phyloP scores from a whole-genome alignment of 768 basidiomycete genomes.

The Pulveroboletus sp. region DNA sequence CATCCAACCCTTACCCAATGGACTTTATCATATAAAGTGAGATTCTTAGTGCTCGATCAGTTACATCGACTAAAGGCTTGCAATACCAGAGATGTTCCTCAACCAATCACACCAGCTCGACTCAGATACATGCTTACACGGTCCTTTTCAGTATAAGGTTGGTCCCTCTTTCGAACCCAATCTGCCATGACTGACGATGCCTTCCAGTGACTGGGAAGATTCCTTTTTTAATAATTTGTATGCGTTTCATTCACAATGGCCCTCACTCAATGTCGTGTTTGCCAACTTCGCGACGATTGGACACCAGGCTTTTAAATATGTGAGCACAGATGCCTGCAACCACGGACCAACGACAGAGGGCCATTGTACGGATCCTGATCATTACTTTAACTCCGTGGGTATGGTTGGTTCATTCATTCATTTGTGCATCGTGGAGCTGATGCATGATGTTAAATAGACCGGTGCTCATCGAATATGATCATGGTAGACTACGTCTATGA shows the following conservation, averaged over 20 bases:
- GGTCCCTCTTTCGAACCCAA: conserved; percentile 7
- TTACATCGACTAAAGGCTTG: neutral
- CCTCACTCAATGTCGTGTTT: conserved; percentile 41
- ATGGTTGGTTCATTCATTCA: neutral
- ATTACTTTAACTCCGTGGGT: conserved; percentile 51
- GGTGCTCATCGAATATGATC: conserved; percentile 47
- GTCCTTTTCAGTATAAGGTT: conserved; percentile 58
- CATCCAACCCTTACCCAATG: conserved; percentile 43
- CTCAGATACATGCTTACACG: conserved; percentile 45
- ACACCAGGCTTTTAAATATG: conserved; percentile 47
- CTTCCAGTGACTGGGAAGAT: conserved; percentile 41
- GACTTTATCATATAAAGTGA: conserved; percentile 51
- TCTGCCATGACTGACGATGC: neutral
- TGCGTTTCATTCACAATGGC: conserved; percentile 29
- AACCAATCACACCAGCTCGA: conserved; percentile 42
- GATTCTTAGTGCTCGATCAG: neutral
- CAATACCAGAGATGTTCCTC: conserved; percentile 42
- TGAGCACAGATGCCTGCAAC: conserved; percentile 37
- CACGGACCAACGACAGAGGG: conserved; percentile 33
- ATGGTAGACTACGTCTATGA: conserved; percentile 52
- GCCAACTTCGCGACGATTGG: conserved; percentile 49
- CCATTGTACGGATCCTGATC: conserved; percentile 42
- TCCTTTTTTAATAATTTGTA: conserved; percentile 43
- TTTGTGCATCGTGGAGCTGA: neutral
- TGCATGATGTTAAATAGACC: neutral